Evolutionary conservation across 805 yeast species (phyloP).

Genomic region (Saturnispora besseyi): DNA sequence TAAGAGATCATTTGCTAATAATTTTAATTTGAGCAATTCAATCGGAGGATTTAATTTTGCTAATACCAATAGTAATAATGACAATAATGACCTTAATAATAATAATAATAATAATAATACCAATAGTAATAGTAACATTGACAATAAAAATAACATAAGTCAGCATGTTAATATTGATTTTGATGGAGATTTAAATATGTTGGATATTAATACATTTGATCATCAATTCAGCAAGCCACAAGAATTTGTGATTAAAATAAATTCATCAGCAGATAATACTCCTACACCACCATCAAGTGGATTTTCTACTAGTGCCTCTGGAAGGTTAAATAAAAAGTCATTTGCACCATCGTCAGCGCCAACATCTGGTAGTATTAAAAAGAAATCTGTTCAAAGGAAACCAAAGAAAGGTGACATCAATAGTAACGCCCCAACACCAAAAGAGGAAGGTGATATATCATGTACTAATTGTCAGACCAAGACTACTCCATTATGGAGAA

Average conservation of each 20-base stretch:
- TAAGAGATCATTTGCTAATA: constrained; percentile 10
- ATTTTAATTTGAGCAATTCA: constrained; percentile 8
- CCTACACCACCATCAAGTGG: neutral
- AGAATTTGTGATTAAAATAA: neutral
- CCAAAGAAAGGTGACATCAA: neutral
- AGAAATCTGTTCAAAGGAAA: neutral
- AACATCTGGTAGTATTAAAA: neutral
- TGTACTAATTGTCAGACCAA: constrained; percentile 89
- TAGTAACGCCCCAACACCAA: constrained; percentile 5
- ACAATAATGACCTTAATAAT: neutral
- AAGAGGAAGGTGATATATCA: constrained; percentile 16
- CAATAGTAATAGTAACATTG: constrained; percentile 3
- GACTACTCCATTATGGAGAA: constrained; percentile 92
- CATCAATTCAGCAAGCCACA: constrained; percentile 5
- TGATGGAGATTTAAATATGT: constrained; percentile 25
- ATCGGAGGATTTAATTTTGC: neutral
- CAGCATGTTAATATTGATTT: constrained; percentile 18
- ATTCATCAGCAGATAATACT: neutral
- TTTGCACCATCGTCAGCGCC: constrained; percentile 3
- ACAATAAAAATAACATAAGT: constrained; percentile 7
- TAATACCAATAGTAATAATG: neutral
- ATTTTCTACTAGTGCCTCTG: neutral
- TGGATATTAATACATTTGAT: constrained; percentile 12
- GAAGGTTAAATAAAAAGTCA: neutral
- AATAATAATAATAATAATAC: neutral